A percentile compares a stretch with the other conserved stretches of the same genome.
Conservation (phyloP, 345 rosid genomes). For the Microcos paniculata region DNA sequence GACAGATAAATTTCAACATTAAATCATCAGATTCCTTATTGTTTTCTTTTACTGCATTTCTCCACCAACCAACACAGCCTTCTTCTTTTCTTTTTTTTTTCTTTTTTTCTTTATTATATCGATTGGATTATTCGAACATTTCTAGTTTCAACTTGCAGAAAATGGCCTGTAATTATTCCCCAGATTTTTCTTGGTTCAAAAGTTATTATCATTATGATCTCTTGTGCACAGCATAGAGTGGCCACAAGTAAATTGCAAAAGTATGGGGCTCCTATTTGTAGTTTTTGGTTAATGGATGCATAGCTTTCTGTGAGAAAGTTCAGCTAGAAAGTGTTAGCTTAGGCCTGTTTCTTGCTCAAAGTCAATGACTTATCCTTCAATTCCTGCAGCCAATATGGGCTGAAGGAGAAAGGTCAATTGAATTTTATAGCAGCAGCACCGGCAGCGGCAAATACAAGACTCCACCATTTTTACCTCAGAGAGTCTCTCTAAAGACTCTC, state of each 20-base stretch:
- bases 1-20: too few species aligned
- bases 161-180: background rate
- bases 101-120: too few species aligned
- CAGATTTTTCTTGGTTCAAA: background rate
- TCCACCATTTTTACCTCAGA: conserved; percentile 43
- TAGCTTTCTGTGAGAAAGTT: conserved; percentile 8
- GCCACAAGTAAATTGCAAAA: background rate
- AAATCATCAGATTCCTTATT: too few species aligned
- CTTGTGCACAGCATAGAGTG: background rate
- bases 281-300: background rate
- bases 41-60: too few species aligned
- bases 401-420: conserved; percentile 42
- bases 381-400: conserved; percentile 55
- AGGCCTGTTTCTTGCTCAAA: background rate
- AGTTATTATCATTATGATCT: background rate
- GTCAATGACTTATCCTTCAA: background rate
- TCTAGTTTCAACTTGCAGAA: background rate
- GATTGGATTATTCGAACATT: too few species aligned
- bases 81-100: too few species aligned
- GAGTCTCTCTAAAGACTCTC: conserved; percentile 33
- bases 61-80: too few species aligned
- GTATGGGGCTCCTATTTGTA: background rate
- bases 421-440: conserved; percentile 22
- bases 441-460: conserved; percentile 29
- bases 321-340: conserved; percentile 17